These are phyloP conservation scores for Microdochium nivale DNA, from an alignment of 2,329 filamentous ascomycete genomes.

Conservation along the genomic window DNA sequence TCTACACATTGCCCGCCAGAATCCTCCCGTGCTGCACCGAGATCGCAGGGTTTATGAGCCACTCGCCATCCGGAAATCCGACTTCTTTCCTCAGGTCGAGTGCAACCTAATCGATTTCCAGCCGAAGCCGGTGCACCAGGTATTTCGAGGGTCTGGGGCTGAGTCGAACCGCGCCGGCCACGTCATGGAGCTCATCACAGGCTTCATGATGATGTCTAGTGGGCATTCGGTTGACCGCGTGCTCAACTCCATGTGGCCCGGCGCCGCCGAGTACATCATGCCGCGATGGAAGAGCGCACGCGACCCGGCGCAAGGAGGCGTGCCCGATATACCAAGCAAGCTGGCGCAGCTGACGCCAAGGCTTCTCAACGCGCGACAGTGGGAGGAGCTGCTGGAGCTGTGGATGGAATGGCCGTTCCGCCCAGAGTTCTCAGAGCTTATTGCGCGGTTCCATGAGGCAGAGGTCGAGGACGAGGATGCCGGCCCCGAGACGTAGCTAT, in stretches of 20 bases:
- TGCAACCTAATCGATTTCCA: conserved; percentile 59
- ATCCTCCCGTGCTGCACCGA: conserved; percentile 50
- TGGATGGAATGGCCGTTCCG: conserved; percentile 61
- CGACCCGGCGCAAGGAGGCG: conserved; percentile 40
- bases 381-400: conserved; percentile 46
- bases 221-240: conserved; percentile 27
- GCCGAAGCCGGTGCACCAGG: conserved; percentile 42
- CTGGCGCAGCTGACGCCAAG: conserved; percentile 35
- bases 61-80: conserved; percentile 43
- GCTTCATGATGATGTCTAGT: conserved; percentile 26
- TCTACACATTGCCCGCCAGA: conserved; percentile 37
- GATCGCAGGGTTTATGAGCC: conserved; percentile 67
- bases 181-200: conserved; percentile 42
- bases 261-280: conserved; percentile 46
- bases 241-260: conserved; percentile 48
- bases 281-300: conserved; percentile 36
- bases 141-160: conserved; percentile 37
- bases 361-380: conserved; percentile 42
- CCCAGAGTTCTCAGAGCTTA: conserved; percentile 38
- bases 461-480: conserved; percentile 7
- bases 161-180: conserved; percentile 33
- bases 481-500: background rate
- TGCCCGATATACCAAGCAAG: conserved; percentile 23
- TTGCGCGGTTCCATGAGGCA: conserved; percentile 25
- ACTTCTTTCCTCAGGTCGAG: conserved; percentile 57